Evolutionary conservation across 768 basidiomycete species (phyloP).

Genomic region (Mycena epipterygia): DNA sequence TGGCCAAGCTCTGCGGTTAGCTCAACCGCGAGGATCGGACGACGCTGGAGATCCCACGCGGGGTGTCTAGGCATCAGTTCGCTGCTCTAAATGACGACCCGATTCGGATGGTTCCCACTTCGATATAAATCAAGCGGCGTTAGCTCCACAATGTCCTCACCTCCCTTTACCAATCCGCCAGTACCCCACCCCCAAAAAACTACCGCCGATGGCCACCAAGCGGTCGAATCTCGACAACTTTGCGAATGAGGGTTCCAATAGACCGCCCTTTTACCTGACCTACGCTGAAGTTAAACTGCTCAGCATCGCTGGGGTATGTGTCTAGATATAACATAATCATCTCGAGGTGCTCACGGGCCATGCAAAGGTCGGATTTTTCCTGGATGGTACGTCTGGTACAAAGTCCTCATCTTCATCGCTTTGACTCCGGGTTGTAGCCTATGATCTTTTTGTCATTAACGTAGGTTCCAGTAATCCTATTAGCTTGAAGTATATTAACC

Average conservation of each 20-base stretch:
- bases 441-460: slow-evolving; percentile 32
- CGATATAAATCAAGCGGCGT: not conserved
- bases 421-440: not conserved
- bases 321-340: not conserved
- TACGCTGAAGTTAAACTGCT: slow-evolving; percentile 9
- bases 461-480: not conserved
- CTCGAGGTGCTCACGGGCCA: not conserved
- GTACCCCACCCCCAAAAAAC: too few species aligned
- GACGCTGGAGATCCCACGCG: not conserved
- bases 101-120: not conserved
- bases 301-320: slow-evolving; percentile 8
- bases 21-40: not conserved
- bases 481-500: not conserved
- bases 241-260: not conserved
- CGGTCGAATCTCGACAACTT: not conserved
- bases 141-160: not conserved
- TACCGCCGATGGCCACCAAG: not conserved
- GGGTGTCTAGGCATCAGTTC: not conserved
- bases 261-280: slow-evolving; percentile 6
- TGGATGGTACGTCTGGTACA: slow-evolving; percentile 9
- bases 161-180: not conserved
- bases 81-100: not conserved
- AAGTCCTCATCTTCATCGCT: not conserved
- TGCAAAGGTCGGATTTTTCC: slow-evolving; percentile 29
- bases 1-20: not conserved